These are phyloP conservation scores for Tranzscheliella williamsii DNA, from an alignment of 1,284 basidiomycete species.

Conservation along the genomic window DNA sequence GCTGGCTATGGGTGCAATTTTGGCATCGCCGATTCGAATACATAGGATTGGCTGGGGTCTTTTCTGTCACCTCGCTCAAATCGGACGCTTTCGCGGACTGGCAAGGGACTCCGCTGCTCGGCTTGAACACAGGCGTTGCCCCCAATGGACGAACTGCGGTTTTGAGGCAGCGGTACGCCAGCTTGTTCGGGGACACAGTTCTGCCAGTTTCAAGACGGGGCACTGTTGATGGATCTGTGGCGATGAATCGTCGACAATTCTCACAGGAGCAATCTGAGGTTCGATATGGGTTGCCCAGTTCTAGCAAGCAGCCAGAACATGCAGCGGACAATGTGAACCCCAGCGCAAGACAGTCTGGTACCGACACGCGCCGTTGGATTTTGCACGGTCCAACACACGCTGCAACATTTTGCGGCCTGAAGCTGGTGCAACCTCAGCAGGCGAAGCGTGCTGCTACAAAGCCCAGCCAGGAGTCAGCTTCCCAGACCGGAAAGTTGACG, in stretches of 20 bases:
- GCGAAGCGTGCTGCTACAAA: not conserved
- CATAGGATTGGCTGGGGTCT: not conserved
- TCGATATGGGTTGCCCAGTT: not conserved
- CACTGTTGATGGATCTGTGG: constrained; percentile 1
- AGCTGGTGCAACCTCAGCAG: not conserved
- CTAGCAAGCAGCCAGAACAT: not conserved
- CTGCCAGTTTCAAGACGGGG: constrained; percentile 4
- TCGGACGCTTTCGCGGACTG: constrained; percentile 5
- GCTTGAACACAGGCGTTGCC: not conserved
- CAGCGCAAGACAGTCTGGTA: not conserved
- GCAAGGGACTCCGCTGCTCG: constrained; percentile 8
- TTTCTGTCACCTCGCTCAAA: not conserved
- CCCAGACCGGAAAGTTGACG: not conserved
- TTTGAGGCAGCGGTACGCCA: constrained; percentile 12
- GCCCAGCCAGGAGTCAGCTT: too few relatives aligned
- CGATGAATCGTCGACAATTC: not conserved
- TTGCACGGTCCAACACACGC: constrained; percentile 12
- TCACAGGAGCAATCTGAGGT: not conserved
- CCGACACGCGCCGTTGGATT: constrained; percentile 25
- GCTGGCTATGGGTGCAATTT: not conserved
- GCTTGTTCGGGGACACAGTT: constrained; percentile 14
- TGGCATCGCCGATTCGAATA: not conserved
- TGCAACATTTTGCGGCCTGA: constrained; percentile 16
- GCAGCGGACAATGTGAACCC: not conserved
- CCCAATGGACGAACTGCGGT: constrained; percentile 3